Evolutionary conservation across 2,329 filamentous ascomycete genomes (phyloP).

Genomic region (Cordyceps farinosa): DNA sequence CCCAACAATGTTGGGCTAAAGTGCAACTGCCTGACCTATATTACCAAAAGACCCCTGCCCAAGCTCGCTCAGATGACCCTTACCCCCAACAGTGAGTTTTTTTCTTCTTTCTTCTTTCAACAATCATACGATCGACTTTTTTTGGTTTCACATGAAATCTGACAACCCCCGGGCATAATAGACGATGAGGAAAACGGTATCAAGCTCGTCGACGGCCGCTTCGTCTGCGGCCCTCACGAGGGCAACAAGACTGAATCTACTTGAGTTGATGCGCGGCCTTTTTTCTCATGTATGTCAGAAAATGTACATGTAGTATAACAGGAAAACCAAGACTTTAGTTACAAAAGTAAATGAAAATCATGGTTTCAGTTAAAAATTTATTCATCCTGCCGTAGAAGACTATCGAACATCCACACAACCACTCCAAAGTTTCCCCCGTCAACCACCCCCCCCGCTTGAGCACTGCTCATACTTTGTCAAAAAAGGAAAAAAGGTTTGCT

Average conservation of each 20-base stretch:
- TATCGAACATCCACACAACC: too few relatives aligned
- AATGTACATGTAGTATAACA: background rate
- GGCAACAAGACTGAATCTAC: background rate
- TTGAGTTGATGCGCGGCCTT: background rate
- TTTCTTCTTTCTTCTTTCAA: too few relatives aligned
- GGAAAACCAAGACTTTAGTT: too few relatives aligned
- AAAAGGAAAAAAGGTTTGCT: too few relatives aligned
- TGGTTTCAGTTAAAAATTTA: too few relatives aligned
- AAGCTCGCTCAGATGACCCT: background rate
- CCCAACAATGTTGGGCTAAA: background rate
- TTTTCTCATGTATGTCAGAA: background rate
- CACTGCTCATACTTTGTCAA: too few relatives aligned
- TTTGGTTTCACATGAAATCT: too few relatives aligned
- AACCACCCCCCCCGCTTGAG: too few relatives aligned
- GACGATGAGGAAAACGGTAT: background rate
- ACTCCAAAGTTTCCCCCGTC: too few relatives aligned
- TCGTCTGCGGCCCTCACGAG: conserved; percentile 7
- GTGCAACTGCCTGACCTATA: conserved; percentile 2
- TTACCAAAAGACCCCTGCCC: background rate
- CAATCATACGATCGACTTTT: too few relatives aligned
- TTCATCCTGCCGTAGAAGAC: too few relatives aligned
- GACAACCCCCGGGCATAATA: background rate
- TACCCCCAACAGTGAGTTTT: background rate
- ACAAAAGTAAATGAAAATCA: background rate
- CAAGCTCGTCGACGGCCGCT: conserved; percentile 5